Conservation (phyloP, 2,329 filamentous ascomycete genomes). For the Didymella segeticola region DNA sequence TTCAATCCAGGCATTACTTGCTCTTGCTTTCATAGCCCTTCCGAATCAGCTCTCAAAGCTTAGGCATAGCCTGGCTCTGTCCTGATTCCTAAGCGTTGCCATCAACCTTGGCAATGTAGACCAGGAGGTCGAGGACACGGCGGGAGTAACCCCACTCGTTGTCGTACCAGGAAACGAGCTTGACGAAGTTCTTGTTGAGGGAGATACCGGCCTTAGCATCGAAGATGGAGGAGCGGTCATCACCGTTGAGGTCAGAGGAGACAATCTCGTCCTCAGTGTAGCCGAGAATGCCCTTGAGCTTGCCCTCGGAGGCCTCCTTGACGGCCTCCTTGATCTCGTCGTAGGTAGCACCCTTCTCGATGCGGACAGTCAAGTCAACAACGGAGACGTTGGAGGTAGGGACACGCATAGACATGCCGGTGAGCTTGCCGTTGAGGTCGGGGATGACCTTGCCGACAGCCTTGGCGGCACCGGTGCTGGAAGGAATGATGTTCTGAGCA, state of each 20-base stretch:
- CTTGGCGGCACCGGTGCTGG: conserved; percentile 99
- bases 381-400: conserved; percentile 99
- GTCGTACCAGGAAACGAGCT: conserved; percentile 98
- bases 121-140: conserved; percentile 64
- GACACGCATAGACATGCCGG: conserved; percentile 99
- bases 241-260: conserved; percentile 91
- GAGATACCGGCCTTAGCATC: conserved; percentile 99
- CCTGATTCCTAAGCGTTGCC: conserved; percentile 52
- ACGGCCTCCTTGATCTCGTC: conserved; percentile 92
- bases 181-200: conserved; percentile 98
- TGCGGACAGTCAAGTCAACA: conserved; percentile 92
- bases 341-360: conserved; percentile 87
- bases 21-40: conserved; percentile 16
- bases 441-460: conserved; percentile 99
- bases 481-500: conserved; percentile 99
- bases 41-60: conserved; percentile 34
- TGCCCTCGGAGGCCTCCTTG: conserved; percentile 81
- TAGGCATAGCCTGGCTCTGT: conserved; percentile 45
- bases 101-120: conserved; percentile 54
- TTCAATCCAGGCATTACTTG: conserved; percentile 18
- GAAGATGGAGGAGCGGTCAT: conserved; percentile 95
- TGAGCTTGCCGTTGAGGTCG: conserved; percentile 97
- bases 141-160: conserved; percentile 99
- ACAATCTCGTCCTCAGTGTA: conserved; percentile 99
- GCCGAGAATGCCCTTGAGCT: conserved; percentile 87